Evolutionary conservation across 352 stramenopile species (phyloP).

Genomic region (Globisporangium paddicum): DNA sequence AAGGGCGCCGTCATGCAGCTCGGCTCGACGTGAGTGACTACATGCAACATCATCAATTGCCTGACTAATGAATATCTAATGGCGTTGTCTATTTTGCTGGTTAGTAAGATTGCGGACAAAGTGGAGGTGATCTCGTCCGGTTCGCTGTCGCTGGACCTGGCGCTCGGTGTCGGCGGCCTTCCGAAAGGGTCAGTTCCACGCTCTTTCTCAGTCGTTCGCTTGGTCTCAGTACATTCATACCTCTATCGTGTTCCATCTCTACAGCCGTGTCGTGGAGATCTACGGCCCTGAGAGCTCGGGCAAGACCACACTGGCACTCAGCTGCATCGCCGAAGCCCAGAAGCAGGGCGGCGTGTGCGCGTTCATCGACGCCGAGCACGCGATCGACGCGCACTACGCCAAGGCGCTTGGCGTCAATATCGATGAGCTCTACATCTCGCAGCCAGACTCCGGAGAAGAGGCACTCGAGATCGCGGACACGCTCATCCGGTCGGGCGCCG

Average conservation of each 20-base stretch:
- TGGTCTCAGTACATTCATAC: background rate
- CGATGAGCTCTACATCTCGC: conserved; percentile 94
- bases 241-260: conserved; percentile 18
- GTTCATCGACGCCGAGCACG: conserved; percentile 99
- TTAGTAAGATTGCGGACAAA: conserved; percentile 75
- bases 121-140: conserved; percentile 94
- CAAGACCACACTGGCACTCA: conserved; percentile 98
- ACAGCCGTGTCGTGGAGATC: conserved; percentile 96
- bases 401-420: conserved; percentile 93
- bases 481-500: conserved; percentile 92
- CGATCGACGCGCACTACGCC: conserved; percentile 96
- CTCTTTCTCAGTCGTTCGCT: too few species aligned
- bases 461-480: conserved; percentile 98
- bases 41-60: too few species aligned
- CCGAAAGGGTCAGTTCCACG: conserved; percentile 94
- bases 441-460: conserved; percentile 97
- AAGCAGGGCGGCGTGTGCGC: conserved; percentile 92
- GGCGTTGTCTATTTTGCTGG: too few species aligned
- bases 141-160: conserved; percentile 91
- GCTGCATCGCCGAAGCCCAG: conserved; percentile 95
- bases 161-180: conserved; percentile 91
- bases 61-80: too few species aligned
- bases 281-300: conserved; percentile 97
- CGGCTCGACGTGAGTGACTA: conserved; percentile 75
- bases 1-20: conserved; percentile 96